Percentiles rank a stretch among this genome's conserved stretches.
These are phyloP conservation scores for Mycena maculata DNA, from an alignment of 768 basidiomycete genomes.

Conservation along the genomic window DNA sequence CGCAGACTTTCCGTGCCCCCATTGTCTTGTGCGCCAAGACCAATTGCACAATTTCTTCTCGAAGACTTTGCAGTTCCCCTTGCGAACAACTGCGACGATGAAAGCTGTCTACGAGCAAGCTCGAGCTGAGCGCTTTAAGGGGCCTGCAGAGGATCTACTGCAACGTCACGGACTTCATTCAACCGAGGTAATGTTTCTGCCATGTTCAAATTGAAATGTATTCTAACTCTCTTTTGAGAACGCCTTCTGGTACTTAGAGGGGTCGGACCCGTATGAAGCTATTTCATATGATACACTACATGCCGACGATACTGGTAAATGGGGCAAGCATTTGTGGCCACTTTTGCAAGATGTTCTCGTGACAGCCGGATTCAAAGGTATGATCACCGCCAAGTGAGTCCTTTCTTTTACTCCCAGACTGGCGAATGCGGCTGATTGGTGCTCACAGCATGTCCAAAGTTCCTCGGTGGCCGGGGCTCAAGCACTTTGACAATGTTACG, in stretches of 20 bases:
- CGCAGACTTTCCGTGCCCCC: conserved; percentile 18
- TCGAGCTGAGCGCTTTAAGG: not conserved
- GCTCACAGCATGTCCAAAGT: conserved; percentile 23
- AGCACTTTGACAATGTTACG: conserved; percentile 29
- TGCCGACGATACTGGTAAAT: conserved; percentile 24
- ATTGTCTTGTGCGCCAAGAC: conserved; percentile 20
- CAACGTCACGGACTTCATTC: conserved; percentile 25
- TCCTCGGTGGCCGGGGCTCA: conserved; percentile 27
- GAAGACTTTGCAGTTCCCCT: not conserved
- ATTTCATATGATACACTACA: conserved; percentile 25
- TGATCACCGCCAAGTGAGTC: conserved; percentile 22
- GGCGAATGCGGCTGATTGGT: not conserved
- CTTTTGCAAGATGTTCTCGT: conserved; percentile 8
- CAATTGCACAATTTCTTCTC: conserved; percentile 22
- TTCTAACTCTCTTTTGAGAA: conserved; percentile 1
- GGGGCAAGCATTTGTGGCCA: conserved; percentile 25
- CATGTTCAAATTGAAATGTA: not conserved
- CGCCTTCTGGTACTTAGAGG: conserved; percentile 10
- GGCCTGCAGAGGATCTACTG: conserved; percentile 7
- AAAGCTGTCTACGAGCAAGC: conserved; percentile 7
- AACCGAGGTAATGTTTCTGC: conserved; percentile 11
- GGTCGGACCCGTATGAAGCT: conserved; percentile 16
- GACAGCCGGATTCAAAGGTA: conserved; percentile 2
- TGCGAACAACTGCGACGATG: conserved; percentile 25
- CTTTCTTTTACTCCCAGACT: not conserved